Evolutionary conservation across 2,329 filamentous ascomycete species (phyloP).

Genomic region (Talaromyces marneffei): DNA sequence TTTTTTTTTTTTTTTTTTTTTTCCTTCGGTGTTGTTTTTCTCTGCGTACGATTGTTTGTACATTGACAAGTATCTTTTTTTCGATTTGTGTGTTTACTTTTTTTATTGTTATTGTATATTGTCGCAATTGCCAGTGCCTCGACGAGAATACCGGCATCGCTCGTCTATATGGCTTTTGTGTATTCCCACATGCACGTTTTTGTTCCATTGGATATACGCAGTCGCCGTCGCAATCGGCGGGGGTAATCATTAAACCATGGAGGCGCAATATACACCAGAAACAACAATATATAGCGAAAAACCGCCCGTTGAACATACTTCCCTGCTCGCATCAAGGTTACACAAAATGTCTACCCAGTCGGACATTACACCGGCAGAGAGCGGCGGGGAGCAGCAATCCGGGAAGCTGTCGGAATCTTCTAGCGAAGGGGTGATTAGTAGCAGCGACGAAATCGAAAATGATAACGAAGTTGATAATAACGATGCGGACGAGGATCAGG

Average conservation of each 20-base stretch:
- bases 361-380: neutral
- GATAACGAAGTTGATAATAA: conserved; percentile 5
- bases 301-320: neutral
- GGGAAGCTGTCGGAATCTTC: neutral
- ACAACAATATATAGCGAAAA: neutral
- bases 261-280: neutral
- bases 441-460: neutral
- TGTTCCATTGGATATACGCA: neutral
- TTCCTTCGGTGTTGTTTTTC: too few species aligned
- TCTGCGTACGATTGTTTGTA: neutral
- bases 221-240: neutral
- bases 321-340: neutral
- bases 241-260: neutral
- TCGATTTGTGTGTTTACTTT: neutral
- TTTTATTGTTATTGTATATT: neutral
- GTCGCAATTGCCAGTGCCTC: neutral
- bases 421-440: neutral
- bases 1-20: neutral
- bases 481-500: conserved; percentile 29
- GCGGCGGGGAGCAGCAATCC: neutral
- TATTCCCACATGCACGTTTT: neutral
- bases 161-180: neutral
- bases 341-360: neutral
- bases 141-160: too few species aligned
- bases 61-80: neutral